Evolutionary conservation across 1,284 basidiomycete species (phyloP), one percentile per base, ranked within the genome.

Genomic region (Inonotus hispidus): DNA sequence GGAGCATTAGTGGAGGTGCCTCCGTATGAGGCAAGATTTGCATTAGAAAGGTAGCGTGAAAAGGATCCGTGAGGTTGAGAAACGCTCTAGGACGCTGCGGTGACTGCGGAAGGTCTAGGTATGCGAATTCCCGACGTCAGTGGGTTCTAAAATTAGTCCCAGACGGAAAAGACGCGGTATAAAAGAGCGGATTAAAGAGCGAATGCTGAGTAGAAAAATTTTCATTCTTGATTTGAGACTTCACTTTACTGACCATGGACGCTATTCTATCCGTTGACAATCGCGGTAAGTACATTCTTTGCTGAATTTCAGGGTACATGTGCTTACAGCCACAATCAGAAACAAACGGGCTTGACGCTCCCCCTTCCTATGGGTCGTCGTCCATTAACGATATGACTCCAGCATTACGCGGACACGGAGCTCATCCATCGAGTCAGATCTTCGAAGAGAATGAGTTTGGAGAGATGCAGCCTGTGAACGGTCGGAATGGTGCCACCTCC

Each of bases 361-460:
- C 50, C 32, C 29, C 32, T 11, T 16, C 50, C 19, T 37, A 52
- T 27, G n/a, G n/a, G n/a, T 10, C 27, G 5, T 1, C 50, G n/a
- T 29, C 32, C 1, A 1, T 19, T 14, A 52, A 52, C 32, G 25
- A 23, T 21, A 16, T 32, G 13, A 13, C 35, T 45, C 41, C 55
- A 21, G 25, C 19, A 25, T 10, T 8, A 21, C 32, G 29, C 55
- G 23, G 41, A 29, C 46, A 2, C 16, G 41, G 41, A 35, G 5
- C 38, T 23, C 23, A 32, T n/a, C 41, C 53, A 16, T 39, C 49
- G n/a, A n/a, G 25, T 19, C n/a, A 47, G 25, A 41, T 61, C 43
- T 61, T 43, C 46, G 55, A 61, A 41, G 60, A 58, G 49, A 61
- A 61, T 47, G 38, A 56, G 38, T 61, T 55, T 53, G 60, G 60